phyloP scores from a whole-genome alignment of 768 basidiomycete genomes.

The Hericium coralloides region DNA sequence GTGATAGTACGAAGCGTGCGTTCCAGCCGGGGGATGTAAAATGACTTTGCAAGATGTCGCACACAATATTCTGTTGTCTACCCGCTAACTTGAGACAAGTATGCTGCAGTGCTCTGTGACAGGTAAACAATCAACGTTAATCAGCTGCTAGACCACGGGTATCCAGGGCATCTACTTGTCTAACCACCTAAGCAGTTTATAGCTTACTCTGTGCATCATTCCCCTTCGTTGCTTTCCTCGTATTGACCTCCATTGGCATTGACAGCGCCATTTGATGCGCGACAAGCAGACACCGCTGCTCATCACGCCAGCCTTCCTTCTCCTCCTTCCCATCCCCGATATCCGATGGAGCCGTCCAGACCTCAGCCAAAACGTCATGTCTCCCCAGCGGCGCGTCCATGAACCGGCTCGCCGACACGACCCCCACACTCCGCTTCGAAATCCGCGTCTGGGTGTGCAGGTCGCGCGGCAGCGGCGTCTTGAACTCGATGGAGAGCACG shows the following conservation, averaged over 20 bases:
- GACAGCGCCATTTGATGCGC: constrained; percentile 54
- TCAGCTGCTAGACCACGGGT: no score
- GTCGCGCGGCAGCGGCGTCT: constrained; percentile 41
- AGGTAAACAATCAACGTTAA: no score
- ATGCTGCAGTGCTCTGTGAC: no score
- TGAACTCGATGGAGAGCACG: constrained; percentile 54
- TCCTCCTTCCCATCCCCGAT: constrained; percentile 36
- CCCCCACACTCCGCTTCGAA: constrained; percentile 44
- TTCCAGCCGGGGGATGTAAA: no score
- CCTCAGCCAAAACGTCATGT: constrained; percentile 50
- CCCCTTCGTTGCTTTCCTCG: not conserved
- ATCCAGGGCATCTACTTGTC: no score
- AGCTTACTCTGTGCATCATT: no score
- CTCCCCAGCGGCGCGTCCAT: constrained; percentile 43
- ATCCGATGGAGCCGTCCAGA: constrained; percentile 57
- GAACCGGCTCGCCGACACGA: constrained; percentile 46
- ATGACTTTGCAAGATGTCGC: no score
- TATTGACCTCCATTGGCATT: constrained; percentile 25
- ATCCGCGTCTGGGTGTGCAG: constrained; percentile 15
- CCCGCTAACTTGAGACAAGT: no score
- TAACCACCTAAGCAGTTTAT: no score
- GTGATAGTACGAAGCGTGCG: no score
- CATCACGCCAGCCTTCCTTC: constrained; percentile 41
- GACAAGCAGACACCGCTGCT: constrained; percentile 54
- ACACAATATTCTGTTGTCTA: no score